Evolutionary conservation across 2,329 filamentous ascomycete species (phyloP).

Genomic region (Exophiala calicioides): DNA sequence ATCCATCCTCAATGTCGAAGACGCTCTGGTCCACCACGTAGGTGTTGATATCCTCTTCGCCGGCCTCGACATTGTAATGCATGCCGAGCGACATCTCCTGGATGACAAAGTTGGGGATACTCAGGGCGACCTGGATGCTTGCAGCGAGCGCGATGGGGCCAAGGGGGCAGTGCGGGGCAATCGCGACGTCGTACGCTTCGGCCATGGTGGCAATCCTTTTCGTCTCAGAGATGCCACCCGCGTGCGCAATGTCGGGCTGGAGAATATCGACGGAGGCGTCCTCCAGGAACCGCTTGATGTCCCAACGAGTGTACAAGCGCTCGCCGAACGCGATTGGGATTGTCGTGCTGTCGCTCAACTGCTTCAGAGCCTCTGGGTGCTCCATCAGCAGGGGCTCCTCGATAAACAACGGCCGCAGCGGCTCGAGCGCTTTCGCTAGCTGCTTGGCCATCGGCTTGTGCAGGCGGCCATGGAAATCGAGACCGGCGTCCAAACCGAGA

Average conservation of each 20-base stretch:
- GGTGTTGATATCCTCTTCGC: slow-evolving; percentile 64
- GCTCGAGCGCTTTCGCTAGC: slow-evolving; percentile 63
- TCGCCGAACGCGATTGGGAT: slow-evolving; percentile 71
- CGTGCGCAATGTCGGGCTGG: slow-evolving; percentile 69
- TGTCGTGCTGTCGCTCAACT: slow-evolving; percentile 56
- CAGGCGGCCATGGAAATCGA: slow-evolving; percentile 76
- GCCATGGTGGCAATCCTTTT: slow-evolving; percentile 67
- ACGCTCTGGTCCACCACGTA: slow-evolving; percentile 67
- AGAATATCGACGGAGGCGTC: slow-evolving; percentile 66
- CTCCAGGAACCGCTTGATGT: slow-evolving; percentile 68
- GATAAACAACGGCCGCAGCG: slow-evolving; percentile 67
- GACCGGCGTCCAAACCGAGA: slow-evolving; percentile 69
- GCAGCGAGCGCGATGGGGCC: slow-evolving; percentile 71
- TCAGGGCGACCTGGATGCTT: slow-evolving; percentile 63
- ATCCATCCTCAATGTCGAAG: slow-evolving; percentile 67
- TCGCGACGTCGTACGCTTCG: slow-evolving; percentile 69
- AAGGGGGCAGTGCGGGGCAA: slow-evolving; percentile 71
- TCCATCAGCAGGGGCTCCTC: slow-evolving; percentile 71
- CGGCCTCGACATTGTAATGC: slow-evolving; percentile 69
- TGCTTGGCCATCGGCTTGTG: slow-evolving; percentile 77
- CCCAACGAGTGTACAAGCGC: slow-evolving; percentile 69
- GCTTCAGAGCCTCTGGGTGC: slow-evolving; percentile 63
- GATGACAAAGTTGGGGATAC: slow-evolving; percentile 65
- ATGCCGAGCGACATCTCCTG: slow-evolving; percentile 78
- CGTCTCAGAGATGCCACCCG: slow-evolving; percentile 70